Base-by-base conservation (phyloP, 2,329 filamentous ascomycete species). In the Didymella arachidicola region DNA sequence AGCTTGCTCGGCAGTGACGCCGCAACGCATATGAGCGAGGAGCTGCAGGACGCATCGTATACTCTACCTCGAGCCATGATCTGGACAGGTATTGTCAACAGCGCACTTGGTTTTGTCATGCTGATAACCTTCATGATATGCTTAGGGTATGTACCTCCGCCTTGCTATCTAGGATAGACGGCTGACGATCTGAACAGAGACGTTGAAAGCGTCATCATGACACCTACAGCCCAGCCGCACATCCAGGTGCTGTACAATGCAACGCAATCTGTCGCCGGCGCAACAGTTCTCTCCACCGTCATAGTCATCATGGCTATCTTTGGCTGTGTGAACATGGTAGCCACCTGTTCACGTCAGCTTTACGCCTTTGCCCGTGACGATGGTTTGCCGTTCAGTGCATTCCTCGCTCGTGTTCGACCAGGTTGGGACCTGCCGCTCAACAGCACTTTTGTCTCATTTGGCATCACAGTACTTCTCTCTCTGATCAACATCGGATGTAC, bases 391-490 rank as follows among this genome's bases (percentile, higher is more conserved):
- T 61, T 59, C 19, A 47, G 54, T 10, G 51, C 51, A 0, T 64
- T 64, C 44, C 29, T 67, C 1, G 53, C 61, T 14, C 53, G 57
- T 38, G 60, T 72, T 10, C 59, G 50, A 11, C 66, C 69, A 14
- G 61, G 55, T 4, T 71, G 62, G 65, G 62, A 70, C 11, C 60
- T 71, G 7, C 81, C 81, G 1, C 71, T 82, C 29, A 82, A 82
- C 64, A 73, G 79, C 1, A 75, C 83, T 50, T 63, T 80, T 52
- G 72, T 81, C 10, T 79, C 80, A 1, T 71, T 80, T 6, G 64
- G 72, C 16, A 68, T 80, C 29, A 72, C 77, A 6, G 64, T 75
- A 7, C 67, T 79, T 14, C 39, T 42, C n/a, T 42, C 39, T 2
- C 39, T 42, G 2, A 42, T 42, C 19, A 26, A 25, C 14, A 26